phyloP scores from a whole-genome alignment of 2,329 filamentous ascomycete species.

The Capronia americana region DNA sequence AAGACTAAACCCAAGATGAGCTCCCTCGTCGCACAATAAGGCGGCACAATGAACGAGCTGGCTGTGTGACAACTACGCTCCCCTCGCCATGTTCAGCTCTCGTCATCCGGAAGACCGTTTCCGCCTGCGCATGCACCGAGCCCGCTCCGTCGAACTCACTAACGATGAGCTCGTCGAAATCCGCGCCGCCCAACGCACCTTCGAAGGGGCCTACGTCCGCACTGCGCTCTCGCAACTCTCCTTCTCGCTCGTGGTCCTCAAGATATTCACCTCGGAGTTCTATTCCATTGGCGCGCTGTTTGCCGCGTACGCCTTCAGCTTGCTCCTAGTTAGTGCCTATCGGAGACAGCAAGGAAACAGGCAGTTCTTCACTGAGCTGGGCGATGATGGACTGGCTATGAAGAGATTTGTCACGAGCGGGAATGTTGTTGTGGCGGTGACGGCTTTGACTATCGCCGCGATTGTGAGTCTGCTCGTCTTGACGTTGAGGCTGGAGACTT shows the following conservation, averaged over 20 bases:
- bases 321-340: constrained; percentile 83
- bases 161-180: constrained; percentile 89
- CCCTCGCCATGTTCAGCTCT: constrained; percentile 23
- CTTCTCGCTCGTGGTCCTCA: constrained; percentile 90
- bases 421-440: constrained; percentile 69
- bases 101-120: constrained; percentile 75
- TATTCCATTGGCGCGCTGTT: constrained; percentile 97
- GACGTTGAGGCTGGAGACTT: constrained; percentile 53
- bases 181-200: constrained; percentile 91
- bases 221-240: constrained; percentile 95
- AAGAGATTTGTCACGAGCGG: constrained; percentile 70
- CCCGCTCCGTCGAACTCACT: constrained; percentile 81
- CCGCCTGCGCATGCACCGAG: constrained; percentile 80
- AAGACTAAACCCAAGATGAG: not conserved
- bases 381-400: constrained; percentile 65
- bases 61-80: not conserved
- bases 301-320: constrained; percentile 84
- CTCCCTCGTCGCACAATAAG: not conserved
- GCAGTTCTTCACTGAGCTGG: constrained; percentile 75
- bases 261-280: constrained; percentile 96
- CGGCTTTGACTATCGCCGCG: constrained; percentile 66
- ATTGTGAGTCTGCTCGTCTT: constrained; percentile 66
- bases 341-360: constrained; percentile 88
- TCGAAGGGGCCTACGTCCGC: constrained; percentile 95
- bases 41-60: not conserved